Base-by-base conservation (phyloP, 2,329 filamentous ascomycete genomes). In the Elsinoe arachidis region DNA sequence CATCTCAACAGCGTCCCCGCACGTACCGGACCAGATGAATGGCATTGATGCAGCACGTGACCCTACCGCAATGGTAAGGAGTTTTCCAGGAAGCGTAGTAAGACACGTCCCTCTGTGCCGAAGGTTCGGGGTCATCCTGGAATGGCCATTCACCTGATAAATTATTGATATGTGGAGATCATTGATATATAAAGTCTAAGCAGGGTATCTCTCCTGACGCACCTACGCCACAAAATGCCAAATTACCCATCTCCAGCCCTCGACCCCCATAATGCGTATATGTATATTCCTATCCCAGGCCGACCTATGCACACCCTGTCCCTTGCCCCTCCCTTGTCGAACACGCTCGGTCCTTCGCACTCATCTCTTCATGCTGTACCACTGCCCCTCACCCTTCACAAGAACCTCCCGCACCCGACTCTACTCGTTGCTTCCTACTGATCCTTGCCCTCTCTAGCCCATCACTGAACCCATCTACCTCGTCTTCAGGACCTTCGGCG, bases 401-500 rank as follows among this genome's bases (percentile, higher is more conserved):
- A 39, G 3, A 19, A 26, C 23, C n/a, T n/a, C n/a, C n/a, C n/a
- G n/a, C n/a, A n/a, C n/a, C n/a, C n/a, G n/a, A n/a, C n/a, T n/a
- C n/a, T n/a, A n/a, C n/a, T n/a, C n/a, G n/a, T n/a, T n/a, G n/a
- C n/a, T n/a, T n/a, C n/a, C n/a, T n/a, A 3, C 6, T 26, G 23
- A 26, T 26, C 23, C 23, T 26, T 6, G 23, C 23, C 23, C 23
- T 26, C 6, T 3, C 23, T 26, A 26, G 23, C 23, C 23, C 23
- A 26, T 26, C 3, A 26, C 6, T 46, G 11, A 46, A 46, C 4
- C 14, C 53, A 39, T 55, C 23, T 56, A 55, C 38, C 33, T 59
- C 19, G 72, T 70, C 71, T 78, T 79, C 61, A 78, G 61, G 23
- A 79, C 71, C 72, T 79, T 78, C 3, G 76, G 68, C 64, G 76